Evolutionary conservation across 306 rosid genomes (phyloP).

Genomic region (Prunus dulcis): DNA sequence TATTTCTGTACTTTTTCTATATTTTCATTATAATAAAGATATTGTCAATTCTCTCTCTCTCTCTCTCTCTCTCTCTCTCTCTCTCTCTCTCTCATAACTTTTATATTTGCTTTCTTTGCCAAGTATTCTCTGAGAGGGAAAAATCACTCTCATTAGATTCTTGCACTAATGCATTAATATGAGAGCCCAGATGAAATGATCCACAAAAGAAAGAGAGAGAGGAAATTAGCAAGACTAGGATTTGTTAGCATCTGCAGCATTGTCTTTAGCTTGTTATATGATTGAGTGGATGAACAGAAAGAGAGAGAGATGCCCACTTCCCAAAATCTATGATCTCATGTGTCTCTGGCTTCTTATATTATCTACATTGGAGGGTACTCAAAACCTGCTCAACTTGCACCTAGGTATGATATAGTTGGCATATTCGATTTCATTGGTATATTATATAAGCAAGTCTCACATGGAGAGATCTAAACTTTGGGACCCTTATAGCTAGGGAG

Average conservation of each 20-base stretch:
- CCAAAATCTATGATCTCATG: conserved; percentile 32
- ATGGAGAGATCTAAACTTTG: background rate
- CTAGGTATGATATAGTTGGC: background rate
- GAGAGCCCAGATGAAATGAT: conserved; percentile 16
- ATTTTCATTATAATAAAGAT: background rate
- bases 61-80: background rate
- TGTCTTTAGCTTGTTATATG: conserved; percentile 29
- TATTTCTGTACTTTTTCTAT: background rate
- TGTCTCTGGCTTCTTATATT: background rate
- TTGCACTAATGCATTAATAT: background rate
- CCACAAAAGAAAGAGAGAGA: conserved; percentile 12
- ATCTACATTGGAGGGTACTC: background rate
- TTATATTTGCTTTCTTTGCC: conserved; percentile 3
- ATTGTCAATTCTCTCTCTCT: background rate
- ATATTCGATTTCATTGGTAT: background rate
- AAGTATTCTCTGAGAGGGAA: conserved; percentile 15
- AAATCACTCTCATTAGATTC: conserved; percentile 29
- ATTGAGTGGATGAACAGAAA: conserved; percentile 46
- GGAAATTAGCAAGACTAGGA: conserved; percentile 12
- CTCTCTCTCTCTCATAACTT: background rate
- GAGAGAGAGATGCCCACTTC: conserved; percentile 48
- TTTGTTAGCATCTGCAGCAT: conserved; percentile 19
- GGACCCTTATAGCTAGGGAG: background rate
- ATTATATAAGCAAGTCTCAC: conserved; percentile 1
- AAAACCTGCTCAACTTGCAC: background rate